Conservation (phyloP, 768 basidiomycete genomes). For the Lactarius indigo region DNA sequence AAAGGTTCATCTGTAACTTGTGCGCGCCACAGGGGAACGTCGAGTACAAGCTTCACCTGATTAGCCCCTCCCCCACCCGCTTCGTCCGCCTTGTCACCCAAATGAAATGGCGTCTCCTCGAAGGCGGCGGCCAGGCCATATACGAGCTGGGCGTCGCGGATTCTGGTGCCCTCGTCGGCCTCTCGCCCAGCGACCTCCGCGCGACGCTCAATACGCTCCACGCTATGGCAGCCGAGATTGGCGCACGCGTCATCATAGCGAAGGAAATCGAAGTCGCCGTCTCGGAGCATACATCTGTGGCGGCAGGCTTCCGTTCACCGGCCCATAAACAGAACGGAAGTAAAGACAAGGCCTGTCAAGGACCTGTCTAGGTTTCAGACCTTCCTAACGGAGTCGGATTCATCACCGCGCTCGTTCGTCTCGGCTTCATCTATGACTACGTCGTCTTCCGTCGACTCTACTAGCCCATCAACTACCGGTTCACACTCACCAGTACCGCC, state of each 20-base stretch:
- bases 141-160: conserved; percentile 72
- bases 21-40: conserved; percentile 68
- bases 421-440: conserved; percentile 5
- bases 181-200: conserved; percentile 69
- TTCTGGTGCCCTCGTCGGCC: conserved; percentile 81
- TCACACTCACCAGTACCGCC: not conserved
- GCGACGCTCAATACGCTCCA: conserved; percentile 82
- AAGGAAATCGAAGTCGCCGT: conserved; percentile 78
- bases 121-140: conserved; percentile 53
- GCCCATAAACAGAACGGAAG: conserved; percentile 33
- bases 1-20: not conserved
- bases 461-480: not conserved
- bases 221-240: conserved; percentile 92
- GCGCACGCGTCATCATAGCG: conserved; percentile 86
- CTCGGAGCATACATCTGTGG: conserved; percentile 41
- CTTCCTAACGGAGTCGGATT: not conserved
- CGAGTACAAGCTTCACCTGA: conserved; percentile 91
- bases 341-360: conserved; percentile 9
- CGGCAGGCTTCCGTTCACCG: conserved; percentile 37
- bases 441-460: conserved; percentile 12
- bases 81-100: conserved; percentile 88
- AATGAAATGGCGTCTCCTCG: conserved; percentile 82
- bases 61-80: conserved; percentile 70
- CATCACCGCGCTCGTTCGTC: conserved; percentile 16
- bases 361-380: not conserved